Evolutionary conservation across 139 green algal genomes (phyloP).

Genomic region (Ettlia oleoabundans): DNA sequence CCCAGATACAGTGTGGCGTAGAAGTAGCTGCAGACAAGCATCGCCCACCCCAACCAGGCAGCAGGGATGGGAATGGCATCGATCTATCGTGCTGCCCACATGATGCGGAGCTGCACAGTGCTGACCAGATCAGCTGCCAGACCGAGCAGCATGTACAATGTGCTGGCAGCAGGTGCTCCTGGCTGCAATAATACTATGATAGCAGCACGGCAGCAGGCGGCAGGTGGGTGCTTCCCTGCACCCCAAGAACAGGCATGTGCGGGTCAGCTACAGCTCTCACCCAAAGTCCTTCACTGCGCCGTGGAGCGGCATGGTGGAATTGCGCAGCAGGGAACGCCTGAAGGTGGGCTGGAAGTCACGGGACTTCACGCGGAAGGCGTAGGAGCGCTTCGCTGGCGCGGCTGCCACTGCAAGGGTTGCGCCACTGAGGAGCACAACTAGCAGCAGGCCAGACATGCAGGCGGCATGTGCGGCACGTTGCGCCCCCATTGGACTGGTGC

Average conservation of each 20-base stretch:
- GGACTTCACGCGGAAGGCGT: slow-evolving; percentile 6
- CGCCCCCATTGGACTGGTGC: too few relatives aligned
- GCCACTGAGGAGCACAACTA: not conserved
- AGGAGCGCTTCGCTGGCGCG: not conserved
- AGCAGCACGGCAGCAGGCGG: too few relatives aligned
- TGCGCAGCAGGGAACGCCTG: slow-evolving; percentile 51
- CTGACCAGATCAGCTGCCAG: too few relatives aligned
- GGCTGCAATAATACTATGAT: too few relatives aligned
- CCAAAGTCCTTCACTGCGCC: slow-evolving; percentile 78
- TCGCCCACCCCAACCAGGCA: too few relatives aligned
- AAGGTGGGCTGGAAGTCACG: not conserved
- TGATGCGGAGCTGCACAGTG: too few relatives aligned
- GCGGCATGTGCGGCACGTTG: not conserved
- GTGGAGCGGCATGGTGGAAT: slow-evolving; percentile 63
- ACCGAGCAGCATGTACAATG: too few relatives aligned
- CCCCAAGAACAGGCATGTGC: not conserved
- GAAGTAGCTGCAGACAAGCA: slow-evolving; percentile 91
- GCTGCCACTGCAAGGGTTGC: too few relatives aligned
- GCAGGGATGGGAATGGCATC: too few relatives aligned
- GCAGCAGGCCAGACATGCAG: not conserved
- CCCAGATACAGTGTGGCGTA: slow-evolving; percentile 84
- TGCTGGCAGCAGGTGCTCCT: too few relatives aligned
- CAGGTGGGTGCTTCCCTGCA: too few relatives aligned
- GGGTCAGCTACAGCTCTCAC: slow-evolving; percentile 38
- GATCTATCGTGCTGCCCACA: too few relatives aligned